phyloP scores from a whole-genome alignment of 208 protist species.

The Crithidia bombi region DNA sequence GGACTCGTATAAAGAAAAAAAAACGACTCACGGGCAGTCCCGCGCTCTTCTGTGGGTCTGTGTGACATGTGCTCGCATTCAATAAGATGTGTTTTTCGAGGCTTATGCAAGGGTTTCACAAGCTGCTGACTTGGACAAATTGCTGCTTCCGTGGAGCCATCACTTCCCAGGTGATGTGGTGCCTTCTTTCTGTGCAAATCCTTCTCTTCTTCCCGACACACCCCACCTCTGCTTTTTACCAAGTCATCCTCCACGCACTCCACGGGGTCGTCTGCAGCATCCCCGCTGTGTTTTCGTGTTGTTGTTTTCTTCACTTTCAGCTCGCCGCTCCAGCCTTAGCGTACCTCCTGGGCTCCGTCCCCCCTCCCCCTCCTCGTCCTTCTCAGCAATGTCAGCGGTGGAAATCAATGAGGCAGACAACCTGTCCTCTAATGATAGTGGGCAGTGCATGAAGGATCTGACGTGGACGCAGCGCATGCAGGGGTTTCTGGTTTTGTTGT shows the following conservation, averaged over 20 bases:
- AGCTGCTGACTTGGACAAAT: too few species aligned
- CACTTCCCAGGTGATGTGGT: too few species aligned
- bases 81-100: too few species aligned
- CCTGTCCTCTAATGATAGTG: constrained; percentile 46
- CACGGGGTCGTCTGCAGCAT: too few species aligned
- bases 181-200: not conserved
- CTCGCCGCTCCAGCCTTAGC: too few species aligned
- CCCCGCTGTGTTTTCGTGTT: too few species aligned
- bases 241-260: not conserved
- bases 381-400: constrained; percentile 37
- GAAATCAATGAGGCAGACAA: constrained; percentile 38
- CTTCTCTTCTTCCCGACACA: not conserved
- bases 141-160: too few species aligned
- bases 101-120: too few species aligned
- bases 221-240: not conserved
- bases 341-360: not conserved
- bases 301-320: not conserved
- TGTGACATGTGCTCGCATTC: too few species aligned
- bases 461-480: constrained; percentile 83
- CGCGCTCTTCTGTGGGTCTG: too few species aligned
- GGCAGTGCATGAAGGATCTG: constrained; percentile 70
- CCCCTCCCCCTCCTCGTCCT: not conserved
- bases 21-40: too few species aligned
- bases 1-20: too few species aligned
- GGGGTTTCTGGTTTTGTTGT: constrained; percentile 81